These are phyloP conservation scores for Sporisorium scitamineum DNA, from an alignment of 1,284 basidiomycete genomes.

Conservation along the genomic window DNA sequence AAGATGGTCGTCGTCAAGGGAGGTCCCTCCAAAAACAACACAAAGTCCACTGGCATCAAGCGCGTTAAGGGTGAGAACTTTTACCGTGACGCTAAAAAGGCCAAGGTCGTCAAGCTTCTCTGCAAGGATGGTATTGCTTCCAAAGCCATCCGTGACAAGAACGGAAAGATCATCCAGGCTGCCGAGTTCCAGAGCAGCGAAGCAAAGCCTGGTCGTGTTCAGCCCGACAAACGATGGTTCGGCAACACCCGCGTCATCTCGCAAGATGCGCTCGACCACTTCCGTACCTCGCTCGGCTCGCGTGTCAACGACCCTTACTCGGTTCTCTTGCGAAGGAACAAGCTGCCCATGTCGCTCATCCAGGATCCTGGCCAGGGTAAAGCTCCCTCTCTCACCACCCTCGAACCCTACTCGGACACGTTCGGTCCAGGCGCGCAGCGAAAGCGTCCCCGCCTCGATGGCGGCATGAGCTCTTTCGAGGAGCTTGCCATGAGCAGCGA, in stretches of 20 bases:
- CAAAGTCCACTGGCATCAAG: conserved; percentile 55
- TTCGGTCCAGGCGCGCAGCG: conserved; percentile 68
- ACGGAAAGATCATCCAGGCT: conserved; percentile 65
- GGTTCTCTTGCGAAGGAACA: conserved; percentile 66
- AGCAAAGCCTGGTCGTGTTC: conserved; percentile 67
- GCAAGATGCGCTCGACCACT: conserved; percentile 73
- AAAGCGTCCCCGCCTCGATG: conserved; percentile 67
- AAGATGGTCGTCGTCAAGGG: conserved; percentile 59
- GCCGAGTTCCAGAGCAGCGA: conserved; percentile 67
- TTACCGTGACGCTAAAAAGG: conserved; percentile 68
- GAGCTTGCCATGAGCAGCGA: conserved; percentile 63
- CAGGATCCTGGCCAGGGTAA: conserved; percentile 64
- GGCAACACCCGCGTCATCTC: conserved; percentile 93
- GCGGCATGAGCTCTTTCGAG: conserved; percentile 60
- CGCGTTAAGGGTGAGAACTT: conserved; percentile 67
- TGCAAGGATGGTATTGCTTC: conserved; percentile 64
- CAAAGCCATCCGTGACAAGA: conserved; percentile 65
- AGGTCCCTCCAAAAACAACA: conserved; percentile 55
- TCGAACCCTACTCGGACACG: conserved; percentile 65
- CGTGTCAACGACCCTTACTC: conserved; percentile 67
- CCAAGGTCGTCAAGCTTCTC: conserved; percentile 67
- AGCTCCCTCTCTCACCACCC: conserved; percentile 60
- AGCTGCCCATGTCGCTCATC: conserved; percentile 68
- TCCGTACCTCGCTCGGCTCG: conserved; percentile 63
- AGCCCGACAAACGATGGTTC: conserved; percentile 69